A percentile compares a stretch with the other conserved stretches of the same genome.
These are phyloP conservation scores for Ogataea nonfermentans DNA, from an alignment of 805 yeast species.

Conservation along the genomic window DNA sequence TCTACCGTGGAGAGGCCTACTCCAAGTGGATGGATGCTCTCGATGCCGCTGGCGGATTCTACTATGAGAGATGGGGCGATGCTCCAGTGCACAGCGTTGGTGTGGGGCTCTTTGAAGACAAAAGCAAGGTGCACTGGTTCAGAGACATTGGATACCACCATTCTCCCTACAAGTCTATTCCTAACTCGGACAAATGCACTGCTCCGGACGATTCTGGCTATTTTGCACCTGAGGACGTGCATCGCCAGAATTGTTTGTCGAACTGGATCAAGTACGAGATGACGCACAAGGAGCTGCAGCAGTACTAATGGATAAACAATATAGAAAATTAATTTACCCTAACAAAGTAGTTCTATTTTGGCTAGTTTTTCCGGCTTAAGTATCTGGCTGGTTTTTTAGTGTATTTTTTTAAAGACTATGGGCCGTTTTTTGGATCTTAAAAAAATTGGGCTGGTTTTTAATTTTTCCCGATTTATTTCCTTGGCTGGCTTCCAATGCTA, in stretches of 20 bases:
- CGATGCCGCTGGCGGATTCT: conserved; percentile 77
- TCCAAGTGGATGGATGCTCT: conserved; percentile 61
- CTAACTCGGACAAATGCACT: conserved; percentile 53
- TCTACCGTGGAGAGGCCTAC: conserved; percentile 70
- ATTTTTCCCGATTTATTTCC: neutral
- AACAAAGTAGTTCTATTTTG: neutral
- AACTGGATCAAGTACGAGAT: conserved; percentile 38
- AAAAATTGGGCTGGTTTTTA: conserved; percentile 3
- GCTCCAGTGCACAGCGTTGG: conserved; percentile 88
- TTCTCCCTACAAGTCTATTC: conserved; percentile 75
- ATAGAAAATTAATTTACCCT: neutral
- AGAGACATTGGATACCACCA: conserved; percentile 80
- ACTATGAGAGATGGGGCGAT: conserved; percentile 92
- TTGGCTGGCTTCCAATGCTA: too few species aligned
- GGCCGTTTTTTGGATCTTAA: conserved; percentile 3
- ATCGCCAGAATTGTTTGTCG: conserved; percentile 35
- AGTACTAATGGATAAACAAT: conserved; percentile 22
- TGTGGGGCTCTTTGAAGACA: conserved; percentile 68
- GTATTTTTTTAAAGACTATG: too few species aligned
- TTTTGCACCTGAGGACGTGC: conserved; percentile 35
- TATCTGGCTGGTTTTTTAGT: too few species aligned
- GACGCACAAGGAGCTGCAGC: conserved; percentile 35
- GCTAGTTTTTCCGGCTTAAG: conserved; percentile 6
- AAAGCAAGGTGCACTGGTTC: conserved; percentile 76
- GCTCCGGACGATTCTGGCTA: conserved; percentile 35